phyloP scores from a whole-genome alignment of 129 eudicot genomes.

The Artemisia argyi region DNA sequence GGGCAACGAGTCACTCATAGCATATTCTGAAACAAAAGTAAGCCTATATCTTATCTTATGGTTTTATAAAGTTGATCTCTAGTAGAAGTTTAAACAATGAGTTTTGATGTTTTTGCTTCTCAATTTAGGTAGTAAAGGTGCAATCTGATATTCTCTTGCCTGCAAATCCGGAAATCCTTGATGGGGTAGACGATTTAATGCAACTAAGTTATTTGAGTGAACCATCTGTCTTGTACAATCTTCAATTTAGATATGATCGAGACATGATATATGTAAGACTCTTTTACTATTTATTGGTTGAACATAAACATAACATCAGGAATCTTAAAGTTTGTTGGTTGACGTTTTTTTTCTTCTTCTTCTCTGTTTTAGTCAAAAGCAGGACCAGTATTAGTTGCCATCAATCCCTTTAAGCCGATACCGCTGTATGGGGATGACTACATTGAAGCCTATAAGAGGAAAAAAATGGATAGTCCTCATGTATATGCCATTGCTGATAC shows the following conservation, averaged over 20 bases:
- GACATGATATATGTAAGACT: conserved; percentile 78
- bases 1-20: conserved; percentile 62
- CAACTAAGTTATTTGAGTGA: conserved; percentile 88
- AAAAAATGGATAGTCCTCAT: conserved; percentile 68
- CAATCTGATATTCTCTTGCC: conserved; percentile 57
- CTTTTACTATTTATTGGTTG: conserved; percentile 18
- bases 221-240: conserved; percentile 81
- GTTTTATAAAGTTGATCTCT: background rate
- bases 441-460: conserved; percentile 62
- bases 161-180: conserved; percentile 94
- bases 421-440: conserved; percentile 64
- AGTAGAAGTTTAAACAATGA: conserved; percentile 21
- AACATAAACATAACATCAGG: background rate
- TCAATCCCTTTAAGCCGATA: conserved; percentile 83
- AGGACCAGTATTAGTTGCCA: conserved; percentile 84
- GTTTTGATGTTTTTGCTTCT: conserved; percentile 11
- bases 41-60: conserved; percentile 15
- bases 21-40: conserved; percentile 65
- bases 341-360: conserved; percentile 19
- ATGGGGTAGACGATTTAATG: conserved; percentile 90
- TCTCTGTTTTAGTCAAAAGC: conserved; percentile 70
- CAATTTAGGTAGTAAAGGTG: conserved; percentile 65
- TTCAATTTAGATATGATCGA: conserved; percentile 69
- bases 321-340: conserved; percentile 24
- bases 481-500: conserved; percentile 93